Evolutionary conservation across 2,329 filamentous ascomycete species (phyloP).

Genomic region (Clonostachys byssicola): DNA sequence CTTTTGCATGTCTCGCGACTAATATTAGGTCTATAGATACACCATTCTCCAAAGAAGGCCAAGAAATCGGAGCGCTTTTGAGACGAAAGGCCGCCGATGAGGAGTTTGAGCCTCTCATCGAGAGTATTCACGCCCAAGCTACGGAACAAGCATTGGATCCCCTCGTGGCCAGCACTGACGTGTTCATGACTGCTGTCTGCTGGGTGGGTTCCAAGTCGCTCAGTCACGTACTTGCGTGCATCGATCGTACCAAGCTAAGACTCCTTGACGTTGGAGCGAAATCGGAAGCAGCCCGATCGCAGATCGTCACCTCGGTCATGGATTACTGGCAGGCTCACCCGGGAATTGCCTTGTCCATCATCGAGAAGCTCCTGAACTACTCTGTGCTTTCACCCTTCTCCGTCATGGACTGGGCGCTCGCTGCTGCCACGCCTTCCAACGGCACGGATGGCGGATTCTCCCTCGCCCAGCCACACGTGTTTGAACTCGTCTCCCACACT

Average conservation of each 20-base stretch:
- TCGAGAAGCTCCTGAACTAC: conserved; percentile 97
- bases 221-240: conserved; percentile 91
- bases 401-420: conserved; percentile 87
- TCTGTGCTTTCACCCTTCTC: conserved; percentile 83
- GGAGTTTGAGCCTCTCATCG: conserved; percentile 78
- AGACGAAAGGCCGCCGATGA: conserved; percentile 82
- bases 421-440: conserved; percentile 45
- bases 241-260: conserved; percentile 89
- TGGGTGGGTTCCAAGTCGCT: conserved; percentile 93
- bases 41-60: conserved; percentile 81
- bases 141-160: conserved; percentile 69
- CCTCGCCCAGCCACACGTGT: conserved; percentile 73
- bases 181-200: conserved; percentile 90
- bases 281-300: conserved; percentile 72
- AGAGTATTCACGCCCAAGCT: conserved; percentile 77
- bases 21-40: conserved; percentile 44
- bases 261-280: conserved; percentile 74
- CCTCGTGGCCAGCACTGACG: conserved; percentile 82
- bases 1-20: no score
- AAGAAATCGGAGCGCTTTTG: conserved; percentile 73
- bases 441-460: conserved; percentile 53
- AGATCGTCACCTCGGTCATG: conserved; percentile 89
- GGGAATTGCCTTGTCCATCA: conserved; percentile 84
- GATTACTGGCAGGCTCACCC: conserved; percentile 92
- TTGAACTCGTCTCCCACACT: conserved; percentile 86